phyloP scores from a whole-genome alignment of 169 alveolate species.

The Blepharisma undulans region DNA sequence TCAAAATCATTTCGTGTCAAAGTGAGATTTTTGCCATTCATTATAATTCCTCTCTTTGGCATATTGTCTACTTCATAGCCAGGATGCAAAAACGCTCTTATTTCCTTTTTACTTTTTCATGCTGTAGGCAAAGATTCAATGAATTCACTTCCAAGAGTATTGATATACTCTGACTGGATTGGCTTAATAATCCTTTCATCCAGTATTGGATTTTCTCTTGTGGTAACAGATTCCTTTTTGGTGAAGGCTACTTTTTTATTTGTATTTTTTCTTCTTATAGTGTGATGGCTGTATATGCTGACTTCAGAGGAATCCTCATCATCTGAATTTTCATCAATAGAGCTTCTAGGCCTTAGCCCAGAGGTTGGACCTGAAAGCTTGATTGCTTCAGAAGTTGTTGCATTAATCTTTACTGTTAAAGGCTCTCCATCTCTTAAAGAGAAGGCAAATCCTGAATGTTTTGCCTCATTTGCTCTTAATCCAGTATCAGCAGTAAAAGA shows the following conservation, averaged over 20 bases:
- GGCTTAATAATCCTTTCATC: slow-evolving; percentile 5
- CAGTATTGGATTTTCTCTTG: slow-evolving; percentile 5
- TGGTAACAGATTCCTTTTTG: neutral
- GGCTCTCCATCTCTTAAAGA: slow-evolving; percentile 42
- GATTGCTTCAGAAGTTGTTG: slow-evolving; percentile 33
- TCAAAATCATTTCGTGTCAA: slow-evolving; percentile 10
- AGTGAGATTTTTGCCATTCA: neutral
- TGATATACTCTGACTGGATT: slow-evolving; percentile 13
- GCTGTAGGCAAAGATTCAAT: slow-evolving; percentile 23
- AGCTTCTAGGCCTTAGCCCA: neutral
- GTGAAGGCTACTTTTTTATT: neutral
- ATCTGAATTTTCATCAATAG: neutral
- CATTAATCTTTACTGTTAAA: slow-evolving; percentile 34
- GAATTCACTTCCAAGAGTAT: neutral
- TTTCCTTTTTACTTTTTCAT: slow-evolving; percentile 37
- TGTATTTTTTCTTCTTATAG: neutral
- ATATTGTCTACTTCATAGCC: slow-evolving; percentile 12
- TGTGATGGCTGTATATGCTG: neutral
- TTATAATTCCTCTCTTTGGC: slow-evolving; percentile 25
- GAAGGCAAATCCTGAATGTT: slow-evolving; percentile 39
- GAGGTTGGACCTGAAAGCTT: neutral
- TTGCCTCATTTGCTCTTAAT: slow-evolving; percentile 14
- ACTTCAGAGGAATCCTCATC: neutral
- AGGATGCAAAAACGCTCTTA: slow-evolving; percentile 37
- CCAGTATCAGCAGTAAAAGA: neutral